Conservation (phyloP, 345 rosid genomes). For the Geranium brycei region DNA sequence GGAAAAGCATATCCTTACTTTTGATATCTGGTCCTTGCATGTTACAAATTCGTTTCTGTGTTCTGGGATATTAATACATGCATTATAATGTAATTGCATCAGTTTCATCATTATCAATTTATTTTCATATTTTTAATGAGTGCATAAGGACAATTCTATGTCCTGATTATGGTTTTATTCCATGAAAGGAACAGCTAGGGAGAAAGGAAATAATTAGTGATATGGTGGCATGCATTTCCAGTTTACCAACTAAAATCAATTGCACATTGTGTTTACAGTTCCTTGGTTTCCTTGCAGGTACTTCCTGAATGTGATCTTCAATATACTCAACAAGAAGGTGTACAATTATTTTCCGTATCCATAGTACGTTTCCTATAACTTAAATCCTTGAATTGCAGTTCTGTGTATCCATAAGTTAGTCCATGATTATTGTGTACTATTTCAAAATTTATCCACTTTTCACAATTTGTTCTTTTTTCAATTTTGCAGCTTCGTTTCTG, state of each 20-base stretch:
- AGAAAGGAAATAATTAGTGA: too few species aligned
- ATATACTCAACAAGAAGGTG: constrained; percentile 54
- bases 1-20: background rate
- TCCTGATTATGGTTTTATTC: background rate
- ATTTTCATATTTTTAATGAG: background rate
- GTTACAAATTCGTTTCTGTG: background rate
- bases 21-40: background rate
- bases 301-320: constrained; percentile 45
- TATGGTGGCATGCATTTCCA: too few species aligned
- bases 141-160: background rate
- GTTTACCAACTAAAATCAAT: too few species aligned
- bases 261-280: background rate
- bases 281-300: constrained; percentile 26
- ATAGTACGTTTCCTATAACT: constrained; percentile 22
- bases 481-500: constrained; percentile 70
- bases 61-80: too few species aligned
- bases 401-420: background rate
- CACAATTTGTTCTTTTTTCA: background rate
- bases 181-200: too few species aligned
- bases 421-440: background rate
- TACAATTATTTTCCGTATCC: constrained; percentile 52
- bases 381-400: background rate
- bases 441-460: too few species aligned
- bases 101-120: too few species aligned
- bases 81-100: background rate